Evolutionary conservation across 495 filamentous ascomycete genomes (phyloP), one percentile per base, ranked within the genome.

Genomic region (Paragyromitra xinjiangensis): DNA sequence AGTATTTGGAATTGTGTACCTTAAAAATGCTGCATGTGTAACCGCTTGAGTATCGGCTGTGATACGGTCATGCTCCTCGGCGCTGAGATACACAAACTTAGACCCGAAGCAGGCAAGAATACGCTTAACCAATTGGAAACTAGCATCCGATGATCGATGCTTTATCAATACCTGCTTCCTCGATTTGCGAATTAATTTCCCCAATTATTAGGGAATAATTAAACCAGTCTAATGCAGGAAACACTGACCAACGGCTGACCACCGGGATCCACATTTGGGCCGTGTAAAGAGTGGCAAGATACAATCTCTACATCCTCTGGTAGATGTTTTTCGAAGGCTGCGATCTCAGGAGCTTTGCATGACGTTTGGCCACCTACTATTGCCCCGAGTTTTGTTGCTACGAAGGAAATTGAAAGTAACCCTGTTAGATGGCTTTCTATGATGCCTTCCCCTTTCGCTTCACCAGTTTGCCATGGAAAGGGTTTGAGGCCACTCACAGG

Each of bases 31-130:
- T 8, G 94, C 95, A 84, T 99, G 95, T 3, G 95, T 98, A 51
- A 98, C 95, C 29, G 95, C 96, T 82, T 99, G 95, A 1, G 95
- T 99, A 83, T 99, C 95, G 48, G 95, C 95, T 1, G 95, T 99
- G 84, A 99, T 98, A 59, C 93, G 92, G 84, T 99, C 95, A 81
- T 99, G 95, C 83, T 93, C 88, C 77, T 90, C 87, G 19, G 94
- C 94, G 4, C 91, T 92, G 64, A 99, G 90, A 78, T 93, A 90
- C 77, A 98, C 96, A 81, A 91, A 88, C 78, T 92, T 92, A 45
- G 93, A 95, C 16, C 87, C 86, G 42, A 99, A 91, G 80, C 93
- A 97, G 55, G 89, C 89, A 12, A 98, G 88, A 70, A 97, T 91
- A 3, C 85, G 82, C 79, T 94, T 89, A 42, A 98, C 94, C 65